Base-by-base conservation (phyloP, 2,329 filamentous ascomycete genomes). In the Lasiodiplodia hormozganensis region DNA sequence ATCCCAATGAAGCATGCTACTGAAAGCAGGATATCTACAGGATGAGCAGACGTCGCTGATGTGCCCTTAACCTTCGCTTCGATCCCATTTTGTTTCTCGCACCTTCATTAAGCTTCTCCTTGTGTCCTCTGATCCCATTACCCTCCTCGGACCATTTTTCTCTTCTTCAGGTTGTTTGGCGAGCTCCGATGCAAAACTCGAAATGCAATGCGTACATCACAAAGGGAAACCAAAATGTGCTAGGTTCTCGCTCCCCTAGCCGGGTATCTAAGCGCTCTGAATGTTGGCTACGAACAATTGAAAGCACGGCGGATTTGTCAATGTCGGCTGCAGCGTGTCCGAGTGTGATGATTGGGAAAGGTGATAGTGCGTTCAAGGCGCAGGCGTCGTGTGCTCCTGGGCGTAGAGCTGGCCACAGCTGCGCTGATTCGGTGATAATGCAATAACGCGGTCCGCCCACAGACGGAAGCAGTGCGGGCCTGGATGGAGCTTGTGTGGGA, bases 211-310 rank as follows among this genome's bases (percentile, higher is more conserved):
- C 18, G 14, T 47, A 31, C 18, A 47, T 31, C 10, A n/a, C 28
- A 52, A 64, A 52, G 51, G 31, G 6, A 51, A 64, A 52, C 60
- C 21, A 52, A 25, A 64, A 64, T 38, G 60, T 64, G 60, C 43
- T 52, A 64, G 47, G 43, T 64, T 28, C 60, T 38, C 23, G 60
- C 25, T 64, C 60, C 60, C 43, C 60, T 52, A 64, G 47, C 60
- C 47, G 60, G 60, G 60, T 64, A 64, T 64, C 60, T 64, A 52
- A 64, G 60, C 60, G 60, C 60, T 64, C 23, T 52, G 40, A 64
- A 52, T 47, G 43, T 47, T 47, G 18, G 34, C 16, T 34, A 49
- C 23, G 36, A 64, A 49, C n/a, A 25, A 52, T 47, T 38, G 31
- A 64, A 51, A 38, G 40, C 18, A 64, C 34, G 23, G 14, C 28